Evolutionary conservation across 192 early-diverging fungal genomes (phyloP).

Genomic region (Physocladia obscura): DNA sequence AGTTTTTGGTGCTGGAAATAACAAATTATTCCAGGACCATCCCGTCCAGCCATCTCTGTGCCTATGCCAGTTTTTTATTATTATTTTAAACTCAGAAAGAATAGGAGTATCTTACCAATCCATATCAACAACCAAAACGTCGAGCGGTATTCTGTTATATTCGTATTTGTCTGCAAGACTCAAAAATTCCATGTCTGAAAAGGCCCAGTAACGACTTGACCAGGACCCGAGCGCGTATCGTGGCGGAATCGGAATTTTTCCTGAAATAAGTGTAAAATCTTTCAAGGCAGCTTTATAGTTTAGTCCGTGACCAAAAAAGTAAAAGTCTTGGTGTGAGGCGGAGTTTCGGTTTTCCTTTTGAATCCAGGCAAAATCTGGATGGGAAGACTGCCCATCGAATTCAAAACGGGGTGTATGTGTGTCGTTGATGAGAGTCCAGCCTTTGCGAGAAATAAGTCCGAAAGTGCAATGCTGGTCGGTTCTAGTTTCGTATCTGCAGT

Average conservation of each 20-base stretch:
- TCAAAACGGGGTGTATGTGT: neutral
- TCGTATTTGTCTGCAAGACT: neutral
- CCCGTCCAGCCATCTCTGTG: constrained; percentile 8
- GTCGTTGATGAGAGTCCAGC: constrained; percentile 6
- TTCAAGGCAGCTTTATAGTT: constrained; percentile 6
- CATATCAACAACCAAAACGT: constrained; percentile 8
- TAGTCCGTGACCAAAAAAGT: neutral
- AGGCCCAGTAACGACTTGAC: constrained; percentile 6
- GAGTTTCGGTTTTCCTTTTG: neutral
- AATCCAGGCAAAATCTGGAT: constrained; percentile 4
- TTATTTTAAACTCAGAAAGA: no score
- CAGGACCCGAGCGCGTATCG: constrained; percentile 11
- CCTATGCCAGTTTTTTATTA: no score
- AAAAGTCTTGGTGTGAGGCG: neutral
- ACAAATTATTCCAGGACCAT: neutral
- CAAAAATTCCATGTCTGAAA: neutral
- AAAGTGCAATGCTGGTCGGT: constrained; percentile 1
- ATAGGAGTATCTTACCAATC: constrained; percentile 1
- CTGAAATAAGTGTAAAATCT: neutral
- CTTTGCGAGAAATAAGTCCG: neutral
- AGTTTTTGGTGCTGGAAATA: neutral
- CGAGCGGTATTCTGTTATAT: neutral
- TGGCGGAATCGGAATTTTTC: constrained; percentile 2
- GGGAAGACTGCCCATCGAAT: neutral
- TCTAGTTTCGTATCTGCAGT: neutral